Conservation (phyloP, 352 stramenopile species). For the Phytopythium delawarense region DNA sequence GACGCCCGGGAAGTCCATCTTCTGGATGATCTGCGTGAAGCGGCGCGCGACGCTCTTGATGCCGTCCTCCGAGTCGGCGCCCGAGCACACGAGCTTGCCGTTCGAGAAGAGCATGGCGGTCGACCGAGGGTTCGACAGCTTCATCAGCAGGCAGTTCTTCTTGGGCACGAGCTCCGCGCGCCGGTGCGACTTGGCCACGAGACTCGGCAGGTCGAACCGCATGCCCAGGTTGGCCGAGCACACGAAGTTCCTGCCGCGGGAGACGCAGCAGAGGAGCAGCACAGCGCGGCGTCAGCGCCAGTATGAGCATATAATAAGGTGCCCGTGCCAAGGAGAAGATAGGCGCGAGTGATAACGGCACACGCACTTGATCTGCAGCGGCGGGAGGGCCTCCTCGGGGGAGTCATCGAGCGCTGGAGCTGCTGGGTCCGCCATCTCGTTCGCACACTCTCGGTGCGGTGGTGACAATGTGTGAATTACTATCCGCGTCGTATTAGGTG, state of each 20-base stretch:
- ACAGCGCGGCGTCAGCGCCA: neutral
- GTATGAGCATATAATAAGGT: neutral
- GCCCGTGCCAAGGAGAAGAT: neutral
- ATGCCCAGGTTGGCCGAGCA: constrained; percentile 79
- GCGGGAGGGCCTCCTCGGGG: constrained; percentile 13
- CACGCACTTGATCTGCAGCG: constrained; percentile 66
- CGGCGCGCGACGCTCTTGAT: constrained; percentile 75
- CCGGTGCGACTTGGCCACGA: constrained; percentile 73
- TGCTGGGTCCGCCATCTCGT: constrained; percentile 6
- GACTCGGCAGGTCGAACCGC: constrained; percentile 70
- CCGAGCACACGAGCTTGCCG: constrained; percentile 80
- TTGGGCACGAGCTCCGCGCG: constrained; percentile 75
- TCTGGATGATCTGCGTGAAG: constrained; percentile 84
- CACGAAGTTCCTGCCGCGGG: constrained; percentile 57
- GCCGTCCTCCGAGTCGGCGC: constrained; percentile 61
- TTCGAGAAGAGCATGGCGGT: constrained; percentile 85
- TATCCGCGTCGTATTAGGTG: neutral
- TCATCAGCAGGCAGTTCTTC: constrained; percentile 87
- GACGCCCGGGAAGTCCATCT: constrained; percentile 80
- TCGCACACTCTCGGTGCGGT: neutral
- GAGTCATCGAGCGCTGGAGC: constrained; percentile 9
- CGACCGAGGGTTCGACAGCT: constrained; percentile 56
- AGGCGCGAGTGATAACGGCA: neutral
- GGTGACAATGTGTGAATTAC: neutral
- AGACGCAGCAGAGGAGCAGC: neutral